phyloP scores from a whole-genome alignment of 106 monocot species.

The Alisma plantagoaquatica region DNA sequence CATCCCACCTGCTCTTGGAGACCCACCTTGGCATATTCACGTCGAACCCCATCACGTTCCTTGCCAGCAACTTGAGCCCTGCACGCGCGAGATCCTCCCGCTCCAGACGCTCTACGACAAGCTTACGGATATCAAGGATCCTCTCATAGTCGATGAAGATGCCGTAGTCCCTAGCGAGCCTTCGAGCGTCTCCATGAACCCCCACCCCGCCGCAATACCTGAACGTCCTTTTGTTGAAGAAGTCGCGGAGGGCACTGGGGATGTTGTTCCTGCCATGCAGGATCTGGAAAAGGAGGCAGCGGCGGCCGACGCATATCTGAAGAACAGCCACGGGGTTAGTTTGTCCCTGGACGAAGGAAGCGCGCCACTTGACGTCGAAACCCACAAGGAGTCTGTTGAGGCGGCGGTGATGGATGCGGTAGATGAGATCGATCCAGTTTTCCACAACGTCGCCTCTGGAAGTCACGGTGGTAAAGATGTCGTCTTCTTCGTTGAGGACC shows the following conservation, averaged over 20 bases:
- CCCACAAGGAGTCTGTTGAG: background rate
- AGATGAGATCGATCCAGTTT: background rate
- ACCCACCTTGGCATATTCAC: background rate
- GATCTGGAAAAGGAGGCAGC: constrained; percentile 4
- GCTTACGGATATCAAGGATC: background rate
- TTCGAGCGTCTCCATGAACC: background rate
- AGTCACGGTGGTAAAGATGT: background rate
- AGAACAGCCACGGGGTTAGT: background rate
- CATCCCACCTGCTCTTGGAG: background rate
- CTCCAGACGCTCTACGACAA: background rate
- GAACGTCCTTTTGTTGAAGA: background rate
- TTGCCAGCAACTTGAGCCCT: background rate
- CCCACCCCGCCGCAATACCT: background rate
- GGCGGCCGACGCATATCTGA: background rate
- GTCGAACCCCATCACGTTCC: background rate
- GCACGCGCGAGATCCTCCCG: background rate
- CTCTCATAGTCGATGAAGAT: background rate
- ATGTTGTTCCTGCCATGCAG: background rate
- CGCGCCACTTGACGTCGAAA: background rate
- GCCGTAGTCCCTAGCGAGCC: background rate
- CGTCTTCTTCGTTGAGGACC: too few relatives aligned
- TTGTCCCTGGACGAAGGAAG: background rate
- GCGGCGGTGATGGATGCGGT: background rate
- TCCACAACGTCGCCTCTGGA: background rate
- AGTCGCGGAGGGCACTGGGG: background rate